phyloP scores from a whole-genome alignment of 2,329 filamentous ascomycete species.

The Graphium sp. region DNA sequence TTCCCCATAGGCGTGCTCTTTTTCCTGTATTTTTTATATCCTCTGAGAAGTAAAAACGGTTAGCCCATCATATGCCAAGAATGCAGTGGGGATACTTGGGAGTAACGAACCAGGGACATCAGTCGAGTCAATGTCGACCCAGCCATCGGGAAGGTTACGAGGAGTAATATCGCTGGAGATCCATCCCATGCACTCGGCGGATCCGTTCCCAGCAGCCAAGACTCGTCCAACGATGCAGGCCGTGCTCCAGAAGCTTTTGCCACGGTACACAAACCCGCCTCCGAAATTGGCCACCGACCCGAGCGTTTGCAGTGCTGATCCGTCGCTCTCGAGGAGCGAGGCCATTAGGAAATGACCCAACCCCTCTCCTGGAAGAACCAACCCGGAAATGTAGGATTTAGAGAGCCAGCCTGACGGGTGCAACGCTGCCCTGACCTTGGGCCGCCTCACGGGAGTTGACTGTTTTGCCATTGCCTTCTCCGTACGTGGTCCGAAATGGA shows the following conservation, averaged over 20 bases:
- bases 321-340: constrained; percentile 46
- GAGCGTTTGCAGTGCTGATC: constrained; percentile 37
- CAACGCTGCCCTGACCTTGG: constrained; percentile 38
- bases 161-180: constrained; percentile 44
- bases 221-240: constrained; percentile 48
- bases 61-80: constrained; percentile 5
- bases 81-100: background rate
- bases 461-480: too few species aligned
- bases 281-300: constrained; percentile 46
- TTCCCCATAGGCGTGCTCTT: constrained; percentile 44
- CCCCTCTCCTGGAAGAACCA: constrained; percentile 47
- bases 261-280: constrained; percentile 44
- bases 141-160: constrained; percentile 31
- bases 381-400: constrained; percentile 48
- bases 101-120: constrained; percentile 28
- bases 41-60: constrained; percentile 15
- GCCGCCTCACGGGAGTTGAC: constrained; percentile 21
- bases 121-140: constrained; percentile 40
- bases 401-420: constrained; percentile 49
- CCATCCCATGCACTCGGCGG: constrained; percentile 53
- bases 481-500: too few species aligned
- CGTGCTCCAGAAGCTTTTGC: constrained; percentile 54
- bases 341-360: constrained; percentile 49
- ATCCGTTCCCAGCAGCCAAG: constrained; percentile 42
- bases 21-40: constrained; percentile 31